phyloP scores from a whole-genome alignment of 2,329 filamentous ascomycete species.

The Penicillium sclerotigenum region DNA sequence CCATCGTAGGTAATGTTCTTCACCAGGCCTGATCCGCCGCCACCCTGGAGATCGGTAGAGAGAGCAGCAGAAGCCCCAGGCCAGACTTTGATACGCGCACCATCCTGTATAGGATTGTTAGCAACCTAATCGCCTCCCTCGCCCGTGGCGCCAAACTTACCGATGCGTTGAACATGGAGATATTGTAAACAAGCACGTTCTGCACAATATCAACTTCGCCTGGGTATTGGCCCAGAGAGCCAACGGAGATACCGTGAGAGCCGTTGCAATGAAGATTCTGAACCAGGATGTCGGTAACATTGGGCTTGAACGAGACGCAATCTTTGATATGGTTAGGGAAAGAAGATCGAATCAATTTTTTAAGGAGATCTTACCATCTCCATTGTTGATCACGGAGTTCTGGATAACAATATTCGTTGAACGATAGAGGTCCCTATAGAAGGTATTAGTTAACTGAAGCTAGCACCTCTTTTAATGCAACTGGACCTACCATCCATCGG shows the following conservation, averaged over 20 bases:
- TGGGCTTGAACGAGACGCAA: conserved; percentile 72
- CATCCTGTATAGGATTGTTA: conserved; percentile 48
- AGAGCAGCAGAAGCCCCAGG: conserved; percentile 56
- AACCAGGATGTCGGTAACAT: conserved; percentile 65
- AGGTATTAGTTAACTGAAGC: neutral
- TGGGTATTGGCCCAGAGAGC: conserved; percentile 66
- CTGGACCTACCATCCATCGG: conserved; percentile 52
- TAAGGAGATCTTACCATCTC: conserved; percentile 48
- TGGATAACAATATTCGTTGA: conserved; percentile 63
- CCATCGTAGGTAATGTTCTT: conserved; percentile 65
- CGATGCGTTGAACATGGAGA: conserved; percentile 56
- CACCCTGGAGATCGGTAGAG: conserved; percentile 61
- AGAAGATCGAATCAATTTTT: neutral
- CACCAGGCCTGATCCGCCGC: conserved; percentile 62
- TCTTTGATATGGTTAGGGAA: conserved; percentile 39
- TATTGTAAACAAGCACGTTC: conserved; percentile 64
- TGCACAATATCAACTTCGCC: conserved; percentile 64
- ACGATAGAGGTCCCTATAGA: conserved; percentile 48
- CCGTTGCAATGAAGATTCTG: conserved; percentile 67
- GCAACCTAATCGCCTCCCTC: conserved; percentile 39
- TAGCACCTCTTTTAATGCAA: neutral
- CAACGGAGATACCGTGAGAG: conserved; percentile 70
- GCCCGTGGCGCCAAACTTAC: conserved; percentile 28
- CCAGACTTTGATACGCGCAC: conserved; percentile 73
- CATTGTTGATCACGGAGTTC: conserved; percentile 62